Evolutionary conservation across 139 green algal species (phyloP).

Genomic region (Spirogloea muscicola): DNA sequence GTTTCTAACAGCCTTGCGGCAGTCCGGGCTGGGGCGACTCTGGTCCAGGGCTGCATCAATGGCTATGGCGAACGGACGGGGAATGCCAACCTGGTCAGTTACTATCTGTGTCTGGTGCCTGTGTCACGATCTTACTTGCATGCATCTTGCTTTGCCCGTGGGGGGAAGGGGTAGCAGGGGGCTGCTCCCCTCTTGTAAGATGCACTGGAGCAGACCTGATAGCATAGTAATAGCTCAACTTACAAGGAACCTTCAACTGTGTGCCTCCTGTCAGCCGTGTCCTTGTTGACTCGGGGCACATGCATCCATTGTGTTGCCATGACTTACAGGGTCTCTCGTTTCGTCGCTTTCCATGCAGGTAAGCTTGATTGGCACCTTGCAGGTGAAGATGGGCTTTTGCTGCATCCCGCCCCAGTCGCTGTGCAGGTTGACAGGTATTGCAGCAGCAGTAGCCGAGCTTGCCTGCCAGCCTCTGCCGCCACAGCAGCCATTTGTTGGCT

Average conservation of each 20-base stretch:
- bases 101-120: too few relatives aligned
- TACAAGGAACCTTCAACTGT: too few relatives aligned
- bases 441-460: slow-evolving; percentile 38
- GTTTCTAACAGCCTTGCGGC: slow-evolving; percentile 55
- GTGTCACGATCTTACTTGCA: too few relatives aligned
- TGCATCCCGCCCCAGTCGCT: slow-evolving; percentile 41
- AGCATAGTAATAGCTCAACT: too few relatives aligned
- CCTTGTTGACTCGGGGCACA: too few relatives aligned
- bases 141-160: too few relatives aligned
- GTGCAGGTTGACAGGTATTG: slow-evolving; percentile 32
- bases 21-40: slow-evolving; percentile 42
- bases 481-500: slow-evolving; percentile 49
- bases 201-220: too few relatives aligned
- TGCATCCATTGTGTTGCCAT: too few relatives aligned
- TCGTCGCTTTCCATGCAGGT: slow-evolving; percentile 9
- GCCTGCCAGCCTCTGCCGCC: slow-evolving; percentile 21
- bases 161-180: too few relatives aligned
- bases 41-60: slow-evolving; percentile 55
- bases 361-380: slow-evolving; percentile 34
- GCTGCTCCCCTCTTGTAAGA: too few relatives aligned
- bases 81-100: slow-evolving; percentile 51
- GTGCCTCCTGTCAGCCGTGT: too few relatives aligned
- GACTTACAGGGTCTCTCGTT: too few relatives aligned
- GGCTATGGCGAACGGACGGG: slow-evolving; percentile 53
- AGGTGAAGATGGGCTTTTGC: slow-evolving; percentile 49